Evolutionary conservation across 2,329 filamentous ascomycete species (phyloP), one percentile per base, ranked within the genome.

Genomic region (Harringtonia lauricola): DNA sequence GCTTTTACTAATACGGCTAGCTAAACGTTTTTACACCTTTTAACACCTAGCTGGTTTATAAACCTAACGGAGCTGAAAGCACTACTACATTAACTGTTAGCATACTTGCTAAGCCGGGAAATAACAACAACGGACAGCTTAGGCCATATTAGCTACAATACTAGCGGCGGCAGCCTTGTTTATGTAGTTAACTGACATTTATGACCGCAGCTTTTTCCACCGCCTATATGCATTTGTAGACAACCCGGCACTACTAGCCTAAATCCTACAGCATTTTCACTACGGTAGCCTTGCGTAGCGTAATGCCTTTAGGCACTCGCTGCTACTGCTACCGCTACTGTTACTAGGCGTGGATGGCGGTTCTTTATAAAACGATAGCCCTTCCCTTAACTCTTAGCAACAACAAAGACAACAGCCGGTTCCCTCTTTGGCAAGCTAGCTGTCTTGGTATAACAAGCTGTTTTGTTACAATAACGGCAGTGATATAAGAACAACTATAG

Each of bases 201-300:
- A 73, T 47, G 73, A 73, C 1, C 70, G 74, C 33, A 74, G 63
- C 6, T 63, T 71, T 36, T 72, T 74, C 26, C 74, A 78, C 50
- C 55, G 65, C 4, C 55, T 71, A 0, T 46, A 54, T 17, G 54
- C 58, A 3, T 53, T 56, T 15, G 44, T 64, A 24, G 49, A 51
- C 21, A 53, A 56, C 36, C 43, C 45, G 3, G 55, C 55, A 36
- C 55, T 54, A 13, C 58, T 58, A 22, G 55, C 58, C 3, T 51
- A 54, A 15, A 47, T 68, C 3, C 52, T 68, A 10, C 57, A 57
- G 8, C 48, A 54, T 2, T 64, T 64, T 39, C 53, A 64, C 21
- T 46, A 54, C 0, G 41, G 53, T 1, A 48, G 52, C 1, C 58
- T 63, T 19, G 59, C 59, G 10, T 63, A 60, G 3, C 65, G 71